phyloP scores from a whole-genome alignment of 176 grass and related monocot genomes.

The Carex littledalei region DNA sequence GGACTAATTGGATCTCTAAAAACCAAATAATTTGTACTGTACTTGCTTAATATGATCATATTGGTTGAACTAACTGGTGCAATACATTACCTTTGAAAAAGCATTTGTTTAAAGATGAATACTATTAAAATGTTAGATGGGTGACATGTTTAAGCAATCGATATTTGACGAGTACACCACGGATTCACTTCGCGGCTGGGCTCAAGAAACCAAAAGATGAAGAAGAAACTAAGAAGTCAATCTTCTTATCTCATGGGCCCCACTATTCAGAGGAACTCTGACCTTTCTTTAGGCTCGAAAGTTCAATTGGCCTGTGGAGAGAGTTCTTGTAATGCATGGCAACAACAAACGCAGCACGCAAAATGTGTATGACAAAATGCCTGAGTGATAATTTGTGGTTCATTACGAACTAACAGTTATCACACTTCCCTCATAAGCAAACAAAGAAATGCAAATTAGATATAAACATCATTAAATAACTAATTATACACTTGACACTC shows the following conservation, averaged over 20 bases:
- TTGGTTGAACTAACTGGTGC: neutral
- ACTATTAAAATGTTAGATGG: too few species aligned
- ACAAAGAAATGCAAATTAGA: too few species aligned
- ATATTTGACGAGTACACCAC: conserved; percentile 26
- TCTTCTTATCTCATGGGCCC: neutral
- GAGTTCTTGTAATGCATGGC: neutral
- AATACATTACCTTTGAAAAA: neutral
- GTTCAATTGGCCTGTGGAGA: conserved; percentile 1
- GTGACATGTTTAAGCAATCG: neutral
- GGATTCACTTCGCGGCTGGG: conserved; percentile 29
- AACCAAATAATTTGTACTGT: too few species aligned
- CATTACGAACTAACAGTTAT: too few species aligned
- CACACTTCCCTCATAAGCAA: too few species aligned
- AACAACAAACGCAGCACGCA: neutral
- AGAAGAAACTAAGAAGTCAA: neutral
- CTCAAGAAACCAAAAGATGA: neutral
- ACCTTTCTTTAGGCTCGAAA: neutral
- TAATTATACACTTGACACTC: too few species aligned
- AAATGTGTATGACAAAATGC: too few species aligned
- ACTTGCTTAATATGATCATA: too few species aligned
- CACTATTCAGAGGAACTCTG: neutral
- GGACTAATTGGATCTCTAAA: neutral
- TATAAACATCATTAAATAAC: too few species aligned
- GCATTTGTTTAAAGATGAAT: neutral
- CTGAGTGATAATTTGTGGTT: too few species aligned